Evolutionary conservation across 805 yeast species (phyloP), one percentile per base, ranked within the genome.

Genomic region (Starmerella gropengiesseri): DNA sequence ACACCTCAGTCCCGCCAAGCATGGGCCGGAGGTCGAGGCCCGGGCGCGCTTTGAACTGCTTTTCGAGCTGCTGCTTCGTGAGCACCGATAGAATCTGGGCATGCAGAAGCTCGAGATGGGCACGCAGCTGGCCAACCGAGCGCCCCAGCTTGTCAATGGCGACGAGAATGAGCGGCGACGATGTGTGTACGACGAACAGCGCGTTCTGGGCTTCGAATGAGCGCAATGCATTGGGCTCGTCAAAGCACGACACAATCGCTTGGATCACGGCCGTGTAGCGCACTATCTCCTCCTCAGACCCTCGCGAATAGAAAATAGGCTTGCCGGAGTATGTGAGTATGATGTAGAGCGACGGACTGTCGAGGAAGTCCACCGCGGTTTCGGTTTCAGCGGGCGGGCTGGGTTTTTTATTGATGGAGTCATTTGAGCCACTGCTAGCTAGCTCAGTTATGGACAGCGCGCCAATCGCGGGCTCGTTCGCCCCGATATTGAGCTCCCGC

Each of bases 21-120:
- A 81, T 69, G 45, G 77, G 79, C 18, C 95, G 65, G 29, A 89
- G 63, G 55, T 89, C 97, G 54, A 81, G 84, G 54, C 84, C 84
- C 55, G 81, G 78, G 44, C 93, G 67, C 47, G 74, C 72, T 40
- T 69, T 65, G 57, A 82, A 87, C 27, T 80, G 75, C 49, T 75
- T 74, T 8, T 71, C 66, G 29, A 89, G 75, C 49, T 81, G 82
- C 1, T 85, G 80, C 55, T 80, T 77, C n/a, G 94, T 81, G 30
- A 91, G 62, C 0, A 91, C 81, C 0, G 94, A 76, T n/a, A 89
- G 58, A 5, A 89, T 58, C 58, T 82, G 89, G 37, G 83, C 76
- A 62, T 87, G 78, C 13, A 89, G 54, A 17, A 80, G 69, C 39
- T 76, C 79, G 37, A 89, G 63, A 54, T 89, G 95, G 26, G 74